These are phyloP conservation scores for Pseudogymnoascus sp. DNA, from an alignment of 2,329 filamentous ascomycete genomes.

Conservation along the genomic window DNA sequence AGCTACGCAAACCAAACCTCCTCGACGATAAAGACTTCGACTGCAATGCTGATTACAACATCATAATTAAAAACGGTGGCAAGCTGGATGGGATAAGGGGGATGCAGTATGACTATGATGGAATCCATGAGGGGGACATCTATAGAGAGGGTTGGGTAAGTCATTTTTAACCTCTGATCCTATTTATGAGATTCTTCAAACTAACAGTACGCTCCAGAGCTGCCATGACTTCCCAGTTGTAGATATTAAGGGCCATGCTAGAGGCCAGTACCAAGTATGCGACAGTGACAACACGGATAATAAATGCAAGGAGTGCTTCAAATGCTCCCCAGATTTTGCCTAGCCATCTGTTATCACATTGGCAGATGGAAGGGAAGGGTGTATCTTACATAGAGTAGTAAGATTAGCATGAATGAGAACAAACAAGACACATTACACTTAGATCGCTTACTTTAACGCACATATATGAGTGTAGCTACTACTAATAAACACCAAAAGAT, in stretches of 20 bases:
- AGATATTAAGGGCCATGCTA: not conserved
- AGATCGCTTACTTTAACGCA: no score
- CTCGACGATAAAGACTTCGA: not conserved
- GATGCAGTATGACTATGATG: not conserved
- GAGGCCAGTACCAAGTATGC: not conserved
- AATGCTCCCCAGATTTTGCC: not conserved
- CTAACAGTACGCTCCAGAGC: not conserved
- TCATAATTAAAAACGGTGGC: not conserved
- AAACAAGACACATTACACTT: no score
- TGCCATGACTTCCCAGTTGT: not conserved
- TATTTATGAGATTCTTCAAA: not conserved
- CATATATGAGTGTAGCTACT: not conserved
- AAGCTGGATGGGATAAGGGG: not conserved
- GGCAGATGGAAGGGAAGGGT: not conserved
- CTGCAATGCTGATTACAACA: not conserved
- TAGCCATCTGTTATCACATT: not conserved
- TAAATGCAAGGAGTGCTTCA: not conserved
- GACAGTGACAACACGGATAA: not conserved
- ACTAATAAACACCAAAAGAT: not conserved
- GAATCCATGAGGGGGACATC: not conserved
- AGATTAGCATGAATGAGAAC: not conserved
- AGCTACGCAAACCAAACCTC: not conserved
- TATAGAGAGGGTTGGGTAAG: not conserved
- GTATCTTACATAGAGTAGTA: not conserved
- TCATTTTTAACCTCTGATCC: not conserved